Evolutionary conservation across 2,329 filamentous ascomycete species (phyloP).

Genomic region (Colletotrichum salicis): DNA sequence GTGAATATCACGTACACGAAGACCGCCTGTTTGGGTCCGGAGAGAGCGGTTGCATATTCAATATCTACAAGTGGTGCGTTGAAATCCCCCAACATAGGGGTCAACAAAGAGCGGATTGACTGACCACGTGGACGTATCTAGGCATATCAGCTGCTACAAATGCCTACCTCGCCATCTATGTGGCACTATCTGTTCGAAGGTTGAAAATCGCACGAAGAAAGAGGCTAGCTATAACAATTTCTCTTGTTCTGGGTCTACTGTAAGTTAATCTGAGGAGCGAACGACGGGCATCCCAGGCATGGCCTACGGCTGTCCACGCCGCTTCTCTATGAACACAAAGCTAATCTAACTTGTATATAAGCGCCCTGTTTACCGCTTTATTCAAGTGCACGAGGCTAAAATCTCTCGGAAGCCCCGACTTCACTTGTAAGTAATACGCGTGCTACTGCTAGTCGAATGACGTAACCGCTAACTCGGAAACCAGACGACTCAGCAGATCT

Average conservation of each 20-base stretch:
- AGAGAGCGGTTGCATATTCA: slow-evolving; percentile 51
- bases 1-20: slow-evolving; percentile 50
- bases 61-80: slow-evolving; percentile 52
- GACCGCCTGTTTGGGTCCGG: slow-evolving; percentile 48
- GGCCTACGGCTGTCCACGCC: too few species aligned
- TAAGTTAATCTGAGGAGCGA: neutral
- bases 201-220: slow-evolving; percentile 51
- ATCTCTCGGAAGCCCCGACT: slow-evolving; percentile 40
- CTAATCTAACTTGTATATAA: neutral
- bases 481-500: slow-evolving; percentile 24
- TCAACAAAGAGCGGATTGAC: accelerated
- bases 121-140: neutral
- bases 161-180: slow-evolving; percentile 55
- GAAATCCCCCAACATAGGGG: accelerated
- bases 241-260: slow-evolving; percentile 47
- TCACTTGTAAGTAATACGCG: slow-evolving; percentile 39
- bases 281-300: too few species aligned
- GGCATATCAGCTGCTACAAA: slow-evolving; percentile 38
- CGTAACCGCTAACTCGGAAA: neutral
- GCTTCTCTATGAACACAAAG: neutral
- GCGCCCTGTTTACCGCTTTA: slow-evolving; percentile 40
- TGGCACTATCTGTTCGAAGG: slow-evolving; percentile 48
- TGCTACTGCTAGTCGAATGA: too few species aligned
- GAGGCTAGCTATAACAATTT: slow-evolving; percentile 50
- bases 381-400: slow-evolving; percentile 50